A percentile compares a stretch with the other conserved stretches of the same genome.
Conservation (phyloP, 2,329 filamentous ascomycete genomes). For the Penicillium sp. region DNA sequence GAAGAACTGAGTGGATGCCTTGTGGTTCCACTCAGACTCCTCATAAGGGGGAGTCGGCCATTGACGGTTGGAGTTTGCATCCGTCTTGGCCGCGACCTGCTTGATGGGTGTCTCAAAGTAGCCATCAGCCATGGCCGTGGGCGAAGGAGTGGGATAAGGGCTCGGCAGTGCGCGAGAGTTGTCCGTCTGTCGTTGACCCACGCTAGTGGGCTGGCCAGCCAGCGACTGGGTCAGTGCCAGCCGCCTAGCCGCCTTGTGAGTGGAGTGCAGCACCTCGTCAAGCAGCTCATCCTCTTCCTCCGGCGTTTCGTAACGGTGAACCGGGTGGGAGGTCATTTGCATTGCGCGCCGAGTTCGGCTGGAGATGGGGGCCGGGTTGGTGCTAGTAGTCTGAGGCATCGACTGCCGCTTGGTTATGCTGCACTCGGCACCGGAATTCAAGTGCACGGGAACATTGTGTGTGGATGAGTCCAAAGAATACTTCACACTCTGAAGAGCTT, state of each 20-base stretch:
- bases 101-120: conserved; percentile 61
- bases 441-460: conserved; percentile 36
- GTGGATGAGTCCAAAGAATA: conserved; percentile 52
- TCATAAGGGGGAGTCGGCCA: conserved; percentile 97
- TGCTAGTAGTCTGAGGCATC: conserved; percentile 33
- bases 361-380: conserved; percentile 56
- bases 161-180: conserved; percentile 36
- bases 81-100: conserved; percentile 59
- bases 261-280: conserved; percentile 78
- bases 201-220: conserved; percentile 52
- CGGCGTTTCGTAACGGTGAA: conserved; percentile 85
- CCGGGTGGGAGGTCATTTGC: conserved; percentile 63
- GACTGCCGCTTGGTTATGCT: conserved; percentile 36
- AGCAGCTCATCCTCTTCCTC: conserved; percentile 95
- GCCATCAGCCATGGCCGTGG: conserved; percentile 78
- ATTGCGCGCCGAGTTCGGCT: conserved; percentile 76
- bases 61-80: conserved; percentile 58
- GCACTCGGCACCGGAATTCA: conserved; percentile 30
- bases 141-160: conserved; percentile 66
- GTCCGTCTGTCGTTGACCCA: conserved; percentile 37
- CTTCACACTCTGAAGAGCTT: conserved; percentile 56
- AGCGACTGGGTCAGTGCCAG: conserved; percentile 51
- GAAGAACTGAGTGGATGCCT: conserved; percentile 76
- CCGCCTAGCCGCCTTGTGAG: conserved; percentile 67
- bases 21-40: conserved; percentile 84